Percentiles rank a stretch among this genome's conserved stretches.
These are phyloP conservation scores for Stygiomarasmius scandens DNA, from an alignment of 1,284 basidiomycete species.

Conservation along the genomic window DNA sequence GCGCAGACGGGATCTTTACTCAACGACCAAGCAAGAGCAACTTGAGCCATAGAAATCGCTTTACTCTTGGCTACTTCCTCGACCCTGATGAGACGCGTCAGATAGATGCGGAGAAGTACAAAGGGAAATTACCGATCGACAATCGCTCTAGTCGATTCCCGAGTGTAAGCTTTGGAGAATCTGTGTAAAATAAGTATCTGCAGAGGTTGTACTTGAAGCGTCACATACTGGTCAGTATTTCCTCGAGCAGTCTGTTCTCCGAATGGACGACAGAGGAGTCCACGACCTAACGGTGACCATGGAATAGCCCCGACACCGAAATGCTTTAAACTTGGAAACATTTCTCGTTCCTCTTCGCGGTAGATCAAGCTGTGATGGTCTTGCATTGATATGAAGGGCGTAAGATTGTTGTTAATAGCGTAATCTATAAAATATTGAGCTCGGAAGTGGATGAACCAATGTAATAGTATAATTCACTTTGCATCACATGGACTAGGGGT, in stretches of 20 bases:
- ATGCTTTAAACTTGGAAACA: constrained; percentile 23
- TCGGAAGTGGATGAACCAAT: background rate
- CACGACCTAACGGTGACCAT: constrained; percentile 54
- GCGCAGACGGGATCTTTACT: background rate
- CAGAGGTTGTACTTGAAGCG: too few species aligned
- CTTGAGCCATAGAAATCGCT: constrained; percentile 7
- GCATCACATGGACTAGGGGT: constrained; percentile 46
- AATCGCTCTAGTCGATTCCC: background rate
- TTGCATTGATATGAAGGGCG: constrained; percentile 74
- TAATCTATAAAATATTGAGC: constrained; percentile 33
- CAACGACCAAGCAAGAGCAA: constrained; percentile 4
- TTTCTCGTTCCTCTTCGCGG: constrained; percentile 48
- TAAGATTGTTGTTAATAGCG: constrained; percentile 57
- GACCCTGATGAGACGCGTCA: background rate
- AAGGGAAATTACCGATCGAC: background rate
- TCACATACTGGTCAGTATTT: constrained; percentile 28
- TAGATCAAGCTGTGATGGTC: constrained; percentile 61
- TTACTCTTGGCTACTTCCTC: constrained; percentile 10
- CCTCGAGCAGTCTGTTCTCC: constrained; percentile 35
- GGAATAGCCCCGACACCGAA: constrained; percentile 45
- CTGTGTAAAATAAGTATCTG: background rate
- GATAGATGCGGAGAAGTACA: too few species aligned
- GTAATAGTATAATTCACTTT: constrained; percentile 36
- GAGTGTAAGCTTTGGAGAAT: background rate
- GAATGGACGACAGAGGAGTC: constrained; percentile 45